Evolutionary conservation across 2,329 filamentous ascomycete species (phyloP), one percentile per base, ranked within the genome.

Genomic region (Epicoccum nigrum): DNA sequence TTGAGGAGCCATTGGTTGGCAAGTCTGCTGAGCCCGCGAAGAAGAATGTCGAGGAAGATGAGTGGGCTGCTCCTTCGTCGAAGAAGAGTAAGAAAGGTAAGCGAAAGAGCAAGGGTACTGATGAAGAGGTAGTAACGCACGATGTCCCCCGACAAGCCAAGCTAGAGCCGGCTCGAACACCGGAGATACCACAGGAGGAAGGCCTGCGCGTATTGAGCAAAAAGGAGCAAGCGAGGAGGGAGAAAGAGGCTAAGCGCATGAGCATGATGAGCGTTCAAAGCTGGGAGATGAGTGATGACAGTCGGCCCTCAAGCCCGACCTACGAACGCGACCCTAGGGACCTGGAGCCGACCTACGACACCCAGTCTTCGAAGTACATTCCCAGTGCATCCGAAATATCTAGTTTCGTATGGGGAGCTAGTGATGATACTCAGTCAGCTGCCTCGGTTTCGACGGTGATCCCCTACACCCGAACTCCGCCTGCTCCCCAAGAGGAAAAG

Each of bases 141-240:
- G 51, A 64, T 16, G n/a, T 50, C 2, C 45, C 58, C 16, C 54
- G 52, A n/a, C 48, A 38, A 15, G 44, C 31, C 13, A 57, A 60
- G 28, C 16, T 47, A 34, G 56, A 57, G 27, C 30, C 47, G 20
- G 17, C 38, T 12, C 43, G 44, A 9, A 50, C 52, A 9, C 43
- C 53, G 3, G 53, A 62, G 25, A 21, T 44, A 6, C 37, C 56
- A 19, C 54, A 61, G 16, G 62, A 65, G n/a, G 47, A 43, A 15
- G 72, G 15, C 7, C 23, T 51, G 17, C 49, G 49, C 27, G 15
- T 69, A 49, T 64, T 70, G 54, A 73, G 68, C 58, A 76, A 75
- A 63, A 76, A 74, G 59, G 67, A 74, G 13, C 69, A 60, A 52
- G 70, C 71, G 52, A 70, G 67, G 48, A 69, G 66, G 46, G 64